These are phyloP conservation scores for Trypanosoma congolense DNA, from an alignment of 208 protist genomes.

Conservation along the genomic window DNA sequence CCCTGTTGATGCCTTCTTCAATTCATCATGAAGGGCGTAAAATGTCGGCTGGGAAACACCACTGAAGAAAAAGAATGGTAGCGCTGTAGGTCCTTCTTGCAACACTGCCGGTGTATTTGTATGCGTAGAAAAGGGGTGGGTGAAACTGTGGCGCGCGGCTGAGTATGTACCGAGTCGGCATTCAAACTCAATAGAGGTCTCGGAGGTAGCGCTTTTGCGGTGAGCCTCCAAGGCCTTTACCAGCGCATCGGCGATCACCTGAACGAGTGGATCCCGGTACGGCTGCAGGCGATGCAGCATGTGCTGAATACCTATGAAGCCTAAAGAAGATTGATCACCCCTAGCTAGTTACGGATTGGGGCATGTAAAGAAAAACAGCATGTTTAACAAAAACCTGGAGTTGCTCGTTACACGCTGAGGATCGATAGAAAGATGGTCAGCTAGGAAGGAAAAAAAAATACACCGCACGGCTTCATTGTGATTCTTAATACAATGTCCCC, in stretches of 20 bases:
- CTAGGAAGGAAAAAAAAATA: too few species aligned
- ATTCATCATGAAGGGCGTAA: slow-evolving; percentile 10
- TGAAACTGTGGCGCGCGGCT: slow-evolving; percentile 15
- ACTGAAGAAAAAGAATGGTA: slow-evolving; percentile 24
- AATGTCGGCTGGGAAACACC: slow-evolving; percentile 22
- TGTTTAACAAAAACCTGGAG: too few species aligned
- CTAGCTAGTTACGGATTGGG: too few species aligned
- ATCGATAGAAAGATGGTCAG: too few species aligned
- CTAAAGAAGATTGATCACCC: too few species aligned
- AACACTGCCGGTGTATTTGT: slow-evolving; percentile 34
- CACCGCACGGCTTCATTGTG: too few species aligned
- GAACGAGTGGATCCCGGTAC: slow-evolving; percentile 42
- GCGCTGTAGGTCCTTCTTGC: not conserved
- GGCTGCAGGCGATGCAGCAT: slow-evolving; percentile 22
- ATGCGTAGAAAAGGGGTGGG: slow-evolving; percentile 27
- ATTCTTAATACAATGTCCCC: too few species aligned
- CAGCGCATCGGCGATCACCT: slow-evolving; percentile 30
- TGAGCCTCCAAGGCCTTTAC: slow-evolving; percentile 36
- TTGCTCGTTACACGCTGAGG: too few species aligned
- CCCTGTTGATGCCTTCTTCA: slow-evolving; percentile 3
- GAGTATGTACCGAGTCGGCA: slow-evolving; percentile 45
- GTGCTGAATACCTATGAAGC: too few species aligned
- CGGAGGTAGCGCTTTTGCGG: slow-evolving; percentile 20
- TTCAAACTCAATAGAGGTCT: slow-evolving; percentile 43
- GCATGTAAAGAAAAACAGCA: too few species aligned